Evolutionary conservation across 805 yeast species (phyloP).

Genomic region (Barnettozyma populi): DNA sequence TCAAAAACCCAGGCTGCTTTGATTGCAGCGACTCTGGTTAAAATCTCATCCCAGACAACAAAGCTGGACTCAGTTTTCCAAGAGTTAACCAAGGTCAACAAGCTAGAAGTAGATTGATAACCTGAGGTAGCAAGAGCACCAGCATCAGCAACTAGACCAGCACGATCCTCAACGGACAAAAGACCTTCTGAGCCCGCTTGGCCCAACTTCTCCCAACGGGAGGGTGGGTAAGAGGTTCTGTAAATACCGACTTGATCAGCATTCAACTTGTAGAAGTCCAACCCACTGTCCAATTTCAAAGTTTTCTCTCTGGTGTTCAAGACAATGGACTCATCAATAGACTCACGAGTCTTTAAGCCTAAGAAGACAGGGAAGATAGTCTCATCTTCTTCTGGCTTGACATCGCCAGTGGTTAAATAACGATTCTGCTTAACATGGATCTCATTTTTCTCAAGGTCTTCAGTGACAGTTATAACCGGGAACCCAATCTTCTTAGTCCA

Average conservation of each 20-base stretch:
- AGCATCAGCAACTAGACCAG: conserved; percentile 79
- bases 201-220: conserved; percentile 66
- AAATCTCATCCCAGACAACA: conserved; percentile 64
- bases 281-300: conserved; percentile 38
- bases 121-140: conserved; percentile 69
- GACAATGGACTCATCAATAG: conserved; percentile 54
- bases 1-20: conserved; percentile 54
- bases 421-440: conserved; percentile 65
- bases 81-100: conserved; percentile 51
- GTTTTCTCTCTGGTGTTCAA: conserved; percentile 46
- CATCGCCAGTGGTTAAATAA: conserved; percentile 73
- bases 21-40: conserved; percentile 42
- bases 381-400: conserved; percentile 65
- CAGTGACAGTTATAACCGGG: conserved; percentile 67
- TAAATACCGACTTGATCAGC: conserved; percentile 71
- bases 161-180: conserved; percentile 70
- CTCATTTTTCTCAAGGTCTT: conserved; percentile 37
- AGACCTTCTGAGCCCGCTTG: conserved; percentile 49
- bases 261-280: conserved; percentile 61
- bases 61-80: conserved; percentile 58
- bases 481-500: conserved; percentile 80
- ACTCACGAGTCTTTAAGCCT: conserved; percentile 53
- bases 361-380: conserved; percentile 66
- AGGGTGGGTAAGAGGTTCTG: conserved; percentile 64
- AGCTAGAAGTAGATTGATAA: conserved; percentile 53